Evolutionary conservation across 176 grass and related monocot genomes (phyloP).

Genomic region (Aegilops speltoides): DNA sequence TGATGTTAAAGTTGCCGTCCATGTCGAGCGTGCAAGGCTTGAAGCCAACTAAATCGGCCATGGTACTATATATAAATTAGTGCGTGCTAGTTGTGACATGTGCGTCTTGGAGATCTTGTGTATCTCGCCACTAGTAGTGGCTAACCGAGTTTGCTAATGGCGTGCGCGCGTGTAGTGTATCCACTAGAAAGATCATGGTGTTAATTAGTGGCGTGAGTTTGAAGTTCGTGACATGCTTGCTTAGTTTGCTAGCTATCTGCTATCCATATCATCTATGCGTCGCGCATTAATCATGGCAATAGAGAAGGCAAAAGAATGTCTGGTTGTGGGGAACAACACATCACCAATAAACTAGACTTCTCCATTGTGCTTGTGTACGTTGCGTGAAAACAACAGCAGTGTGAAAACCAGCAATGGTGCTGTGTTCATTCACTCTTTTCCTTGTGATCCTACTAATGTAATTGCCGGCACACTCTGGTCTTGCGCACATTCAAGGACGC

Average conservation of each 20-base stretch:
- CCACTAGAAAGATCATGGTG: not conserved
- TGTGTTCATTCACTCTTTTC: too few relatives aligned
- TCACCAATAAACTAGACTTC: not conserved
- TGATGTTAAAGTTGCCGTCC: not conserved
- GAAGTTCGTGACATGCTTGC: not conserved
- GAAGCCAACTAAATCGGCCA: not conserved
- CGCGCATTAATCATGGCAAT: not conserved
- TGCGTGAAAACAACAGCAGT: too few relatives aligned
- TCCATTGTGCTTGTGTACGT: not conserved
- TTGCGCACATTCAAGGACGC: too few relatives aligned
- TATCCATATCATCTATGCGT: not conserved
- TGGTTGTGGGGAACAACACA: not conserved
- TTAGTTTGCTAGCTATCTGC: not conserved
- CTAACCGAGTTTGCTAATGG: not conserved
- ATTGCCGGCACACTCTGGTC: too few relatives aligned
- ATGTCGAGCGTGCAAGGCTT: too few relatives aligned
- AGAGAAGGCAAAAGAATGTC: not conserved
- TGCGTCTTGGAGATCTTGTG: not conserved
- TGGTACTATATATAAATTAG: not conserved
- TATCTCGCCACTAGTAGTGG: not conserved
- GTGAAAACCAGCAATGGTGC: too few relatives aligned
- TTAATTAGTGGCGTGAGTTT: not conserved
- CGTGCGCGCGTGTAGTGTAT: not conserved
- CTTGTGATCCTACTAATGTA: too few relatives aligned
- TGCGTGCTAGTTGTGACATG: not conserved